phyloP scores from a whole-genome alignment of 2,329 filamentous ascomycete genomes.

The Phialemonium atrogriseum region DNA sequence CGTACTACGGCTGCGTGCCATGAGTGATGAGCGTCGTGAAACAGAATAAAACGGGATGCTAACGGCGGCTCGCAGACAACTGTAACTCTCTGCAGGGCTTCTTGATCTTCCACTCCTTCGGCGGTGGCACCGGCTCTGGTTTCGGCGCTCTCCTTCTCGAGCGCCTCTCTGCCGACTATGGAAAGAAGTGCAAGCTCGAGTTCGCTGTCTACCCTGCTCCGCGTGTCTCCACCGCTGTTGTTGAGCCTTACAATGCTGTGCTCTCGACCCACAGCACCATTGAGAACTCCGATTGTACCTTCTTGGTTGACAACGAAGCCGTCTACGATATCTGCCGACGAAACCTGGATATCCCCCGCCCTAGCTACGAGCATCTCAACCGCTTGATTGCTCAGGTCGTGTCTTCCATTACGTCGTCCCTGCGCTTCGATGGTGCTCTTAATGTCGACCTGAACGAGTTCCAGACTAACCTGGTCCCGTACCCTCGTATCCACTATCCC shows the following conservation, averaged over 20 bases:
- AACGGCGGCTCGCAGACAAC: conserved; percentile 45
- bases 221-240: conserved; percentile 60
- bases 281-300: conserved; percentile 72
- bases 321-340: conserved; percentile 69
- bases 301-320: conserved; percentile 67
- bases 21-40: neutral
- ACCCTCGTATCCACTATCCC: conserved; percentile 67
- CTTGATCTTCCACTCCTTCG: conserved; percentile 68
- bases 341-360: conserved; percentile 61
- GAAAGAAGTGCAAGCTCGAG: conserved; percentile 72
- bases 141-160: conserved; percentile 66
- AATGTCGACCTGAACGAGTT: conserved; percentile 72
- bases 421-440: conserved; percentile 64
- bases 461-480: conserved; percentile 69
- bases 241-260: conserved; percentile 68
- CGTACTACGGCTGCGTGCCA: conserved; percentile 18
- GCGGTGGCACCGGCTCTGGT: conserved; percentile 64
- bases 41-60: conserved; percentile 5
- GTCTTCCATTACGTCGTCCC: conserved; percentile 64
- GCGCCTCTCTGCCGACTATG: conserved; percentile 64
- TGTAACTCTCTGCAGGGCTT: conserved; percentile 66
- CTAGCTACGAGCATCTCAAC: conserved; percentile 64
- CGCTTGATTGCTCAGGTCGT: conserved; percentile 66
- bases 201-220: conserved; percentile 66
- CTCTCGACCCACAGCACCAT: conserved; percentile 68